A percentile compares a stretch with the other conserved stretches of the same genome.
These are phyloP conservation scores for Polygonum aviculare DNA, from an alignment of 148 eudicot species.

Conservation along the genomic window DNA sequence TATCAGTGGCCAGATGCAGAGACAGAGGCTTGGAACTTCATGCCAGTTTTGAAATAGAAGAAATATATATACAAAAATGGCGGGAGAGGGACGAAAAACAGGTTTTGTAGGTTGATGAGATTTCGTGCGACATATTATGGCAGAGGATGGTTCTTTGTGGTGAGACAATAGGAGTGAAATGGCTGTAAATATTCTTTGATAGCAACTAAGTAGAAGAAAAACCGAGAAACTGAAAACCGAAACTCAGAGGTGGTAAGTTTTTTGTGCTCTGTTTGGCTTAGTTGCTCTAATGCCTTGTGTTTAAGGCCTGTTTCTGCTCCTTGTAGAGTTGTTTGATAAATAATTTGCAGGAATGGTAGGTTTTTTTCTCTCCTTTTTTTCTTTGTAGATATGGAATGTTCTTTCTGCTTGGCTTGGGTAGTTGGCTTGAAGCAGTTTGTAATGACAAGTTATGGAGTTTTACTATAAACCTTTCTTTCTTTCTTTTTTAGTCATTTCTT, in stretches of 20 bases:
- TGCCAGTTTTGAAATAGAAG: constrained; percentile 28
- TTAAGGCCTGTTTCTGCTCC: constrained; percentile 1
- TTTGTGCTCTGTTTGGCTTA: not conserved
- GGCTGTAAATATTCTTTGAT: constrained; percentile 13
- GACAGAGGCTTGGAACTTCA: constrained; percentile 37
- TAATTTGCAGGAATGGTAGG: not conserved
- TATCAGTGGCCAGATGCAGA: constrained; percentile 18
- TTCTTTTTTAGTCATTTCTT: too few relatives aligned
- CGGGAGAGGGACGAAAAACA: not conserved
- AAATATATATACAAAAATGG: not conserved
- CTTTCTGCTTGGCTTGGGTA: not conserved
- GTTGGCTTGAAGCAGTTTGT: constrained; percentile 1
- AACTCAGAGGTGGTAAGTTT: not conserved
- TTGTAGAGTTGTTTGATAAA: constrained; percentile 13
- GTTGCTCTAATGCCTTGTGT: not conserved
- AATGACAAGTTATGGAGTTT: not conserved
- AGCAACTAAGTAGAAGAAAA: constrained; percentile 6
- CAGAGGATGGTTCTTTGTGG: not conserved
- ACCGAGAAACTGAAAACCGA: too few relatives aligned
- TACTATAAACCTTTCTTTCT: not conserved
- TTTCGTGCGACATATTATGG: not conserved
- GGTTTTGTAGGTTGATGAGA: not conserved
- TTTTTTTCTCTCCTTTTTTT: not conserved
- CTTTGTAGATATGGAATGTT: not conserved
- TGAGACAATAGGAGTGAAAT: not conserved